These are phyloP conservation scores for Saturnispora ahearnii DNA, from an alignment of 805 yeast genomes.

Conservation along the genomic window DNA sequence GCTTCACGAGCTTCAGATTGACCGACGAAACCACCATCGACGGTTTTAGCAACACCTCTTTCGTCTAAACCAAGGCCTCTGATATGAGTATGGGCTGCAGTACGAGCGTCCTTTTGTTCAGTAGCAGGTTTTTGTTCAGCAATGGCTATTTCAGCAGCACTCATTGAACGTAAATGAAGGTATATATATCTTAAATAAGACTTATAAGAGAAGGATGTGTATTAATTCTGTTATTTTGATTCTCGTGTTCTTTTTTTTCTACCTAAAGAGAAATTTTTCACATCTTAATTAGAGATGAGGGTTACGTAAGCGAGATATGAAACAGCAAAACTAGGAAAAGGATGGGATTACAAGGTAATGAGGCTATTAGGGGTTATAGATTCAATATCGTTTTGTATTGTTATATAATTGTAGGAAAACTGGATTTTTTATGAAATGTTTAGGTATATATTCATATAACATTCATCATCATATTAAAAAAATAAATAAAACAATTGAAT, in stretches of 20 bases:
- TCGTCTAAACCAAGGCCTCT: slow-evolving; percentile 96
- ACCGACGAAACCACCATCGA: slow-evolving; percentile 95
- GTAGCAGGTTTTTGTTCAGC: slow-evolving; percentile 3
- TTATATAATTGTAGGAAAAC: no score
- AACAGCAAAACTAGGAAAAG: no score
- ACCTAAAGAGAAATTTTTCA: no score
- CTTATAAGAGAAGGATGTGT: neutral
- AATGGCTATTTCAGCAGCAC: neutral
- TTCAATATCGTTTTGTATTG: no score
- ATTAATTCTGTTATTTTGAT: neutral
- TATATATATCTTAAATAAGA: neutral
- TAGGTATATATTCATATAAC: no score
- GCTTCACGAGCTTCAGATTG: slow-evolving; percentile 88
- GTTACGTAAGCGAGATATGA: no score
- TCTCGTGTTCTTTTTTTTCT: neutral
- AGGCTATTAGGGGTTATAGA: no score
- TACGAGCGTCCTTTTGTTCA: slow-evolving; percentile 23
- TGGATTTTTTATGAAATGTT: no score
- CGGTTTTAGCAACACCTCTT: slow-evolving; percentile 68
- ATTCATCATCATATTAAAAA: no score
- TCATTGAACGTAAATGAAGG: neutral
- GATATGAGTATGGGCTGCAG: slow-evolving; percentile 97
- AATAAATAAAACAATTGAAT: no score
- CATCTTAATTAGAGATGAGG: no score
- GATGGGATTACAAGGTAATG: no score